Conservation (phyloP, 306 rosid species). For the Acacia crassicarpa region DNA sequence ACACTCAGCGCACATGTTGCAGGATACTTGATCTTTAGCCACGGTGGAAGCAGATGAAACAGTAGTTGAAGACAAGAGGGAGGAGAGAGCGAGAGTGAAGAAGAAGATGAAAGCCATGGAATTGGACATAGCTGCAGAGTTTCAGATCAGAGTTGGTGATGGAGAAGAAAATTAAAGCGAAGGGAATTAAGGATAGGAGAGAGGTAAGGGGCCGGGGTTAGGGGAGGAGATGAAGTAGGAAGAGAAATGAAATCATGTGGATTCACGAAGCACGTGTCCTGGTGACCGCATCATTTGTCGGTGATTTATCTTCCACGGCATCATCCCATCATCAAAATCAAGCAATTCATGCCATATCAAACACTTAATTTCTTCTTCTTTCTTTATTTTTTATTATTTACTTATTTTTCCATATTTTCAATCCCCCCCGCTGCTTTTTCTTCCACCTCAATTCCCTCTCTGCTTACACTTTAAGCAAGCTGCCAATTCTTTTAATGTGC, state of each 20-base stretch:
- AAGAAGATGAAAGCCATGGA: not conserved
- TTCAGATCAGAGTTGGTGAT: not conserved
- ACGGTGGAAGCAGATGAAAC: constrained; percentile 17
- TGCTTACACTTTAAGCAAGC: not conserved
- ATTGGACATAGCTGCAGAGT: constrained; percentile 5
- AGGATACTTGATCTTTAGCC: constrained; percentile 42
- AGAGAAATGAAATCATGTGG: not conserved
- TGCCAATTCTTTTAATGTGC: not conserved
- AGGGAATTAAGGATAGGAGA: not conserved
- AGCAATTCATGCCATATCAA: constrained; percentile 14
- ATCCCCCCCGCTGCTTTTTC: not conserved
- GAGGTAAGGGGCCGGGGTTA: not conserved
- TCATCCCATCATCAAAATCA: constrained; percentile 32
- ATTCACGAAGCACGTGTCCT: constrained; percentile 36
- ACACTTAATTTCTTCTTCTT: not conserved
- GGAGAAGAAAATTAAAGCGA: not conserved
- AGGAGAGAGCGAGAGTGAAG: constrained; percentile 2
- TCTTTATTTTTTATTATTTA: not conserved
- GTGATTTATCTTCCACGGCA: constrained; percentile 59
- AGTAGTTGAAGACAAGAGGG: constrained; percentile 5
- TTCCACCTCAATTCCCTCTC: not conserved
- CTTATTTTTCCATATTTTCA: not conserved
- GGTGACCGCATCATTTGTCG: constrained; percentile 71
- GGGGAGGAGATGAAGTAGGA: not conserved
- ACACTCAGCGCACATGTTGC: constrained; percentile 59